Evolutionary conservation across 805 yeast species (phyloP).

Genomic region (Kuraishia borneana): DNA sequence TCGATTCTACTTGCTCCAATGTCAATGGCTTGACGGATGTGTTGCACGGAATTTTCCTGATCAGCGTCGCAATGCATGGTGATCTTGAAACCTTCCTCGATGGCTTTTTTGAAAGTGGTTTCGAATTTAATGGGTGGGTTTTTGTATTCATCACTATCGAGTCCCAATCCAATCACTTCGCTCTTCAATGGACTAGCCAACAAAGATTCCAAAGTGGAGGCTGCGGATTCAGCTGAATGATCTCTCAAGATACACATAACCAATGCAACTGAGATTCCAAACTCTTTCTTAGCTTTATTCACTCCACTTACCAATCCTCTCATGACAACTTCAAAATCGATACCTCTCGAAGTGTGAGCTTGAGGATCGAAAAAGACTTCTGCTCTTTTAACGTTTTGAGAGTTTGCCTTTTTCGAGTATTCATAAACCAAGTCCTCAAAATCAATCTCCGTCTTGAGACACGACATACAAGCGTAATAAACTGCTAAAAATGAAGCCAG

Average conservation of each 20-base stretch:
- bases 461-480: constrained; percentile 36
- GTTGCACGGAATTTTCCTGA: constrained; percentile 30
- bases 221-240: constrained; percentile 26
- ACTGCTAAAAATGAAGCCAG: constrained; percentile 34
- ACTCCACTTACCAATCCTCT: constrained; percentile 29
- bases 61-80: constrained; percentile 35
- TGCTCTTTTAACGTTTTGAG: constrained; percentile 29
- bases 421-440: constrained; percentile 34
- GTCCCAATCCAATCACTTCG: constrained; percentile 30
- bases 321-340: constrained; percentile 24
- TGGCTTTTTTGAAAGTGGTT: constrained; percentile 24
- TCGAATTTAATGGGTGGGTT: constrained; percentile 30
- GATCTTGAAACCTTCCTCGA: constrained; percentile 22
- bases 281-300: constrained; percentile 20
- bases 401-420: constrained; percentile 25
- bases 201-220: constrained; percentile 23
- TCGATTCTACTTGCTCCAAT: constrained; percentile 28
- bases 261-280: constrained; percentile 27
- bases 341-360: constrained; percentile 32
- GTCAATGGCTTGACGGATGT: constrained; percentile 14
- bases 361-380: constrained; percentile 39
- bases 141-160: constrained; percentile 32
- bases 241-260: constrained; percentile 35
- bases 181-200: constrained; percentile 20
- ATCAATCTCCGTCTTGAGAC: constrained; percentile 26